These are phyloP conservation scores for Magnolia changhungtana DNA, from an alignment of 164 flowering plant species.

Conservation along the genomic window DNA sequence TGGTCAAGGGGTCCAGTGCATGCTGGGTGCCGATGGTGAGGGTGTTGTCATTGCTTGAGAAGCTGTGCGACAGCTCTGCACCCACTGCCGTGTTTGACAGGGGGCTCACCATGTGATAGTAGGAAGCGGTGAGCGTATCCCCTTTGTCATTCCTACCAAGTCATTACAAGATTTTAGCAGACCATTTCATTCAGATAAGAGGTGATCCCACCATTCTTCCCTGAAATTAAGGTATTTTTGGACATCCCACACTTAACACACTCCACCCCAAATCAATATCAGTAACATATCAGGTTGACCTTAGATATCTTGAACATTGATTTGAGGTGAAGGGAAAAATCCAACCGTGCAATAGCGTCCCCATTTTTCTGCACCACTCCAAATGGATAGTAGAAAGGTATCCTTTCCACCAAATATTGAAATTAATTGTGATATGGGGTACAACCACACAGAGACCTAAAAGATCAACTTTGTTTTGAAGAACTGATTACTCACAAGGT, in stretches of 20 bases:
- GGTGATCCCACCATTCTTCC: background rate
- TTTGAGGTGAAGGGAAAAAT: too few species aligned
- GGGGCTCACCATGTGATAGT: slow-evolving; percentile 62
- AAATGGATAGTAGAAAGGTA: too few species aligned
- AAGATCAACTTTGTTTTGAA: background rate
- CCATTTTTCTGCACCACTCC: too few species aligned
- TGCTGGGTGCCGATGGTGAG: slow-evolving; percentile 76
- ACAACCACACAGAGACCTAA: background rate
- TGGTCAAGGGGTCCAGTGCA: slow-evolving; percentile 61
- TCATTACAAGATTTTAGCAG: background rate
- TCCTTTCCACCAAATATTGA: too few species aligned
- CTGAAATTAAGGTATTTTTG: too few species aligned
- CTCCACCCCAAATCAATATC: too few species aligned
- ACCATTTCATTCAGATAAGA: background rate
- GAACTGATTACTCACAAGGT: slow-evolving; percentile 43
- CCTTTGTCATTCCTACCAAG: slow-evolving; percentile 61
- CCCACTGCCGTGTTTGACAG: slow-evolving; percentile 72
- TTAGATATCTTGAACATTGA: too few species aligned
- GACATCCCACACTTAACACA: too few species aligned
- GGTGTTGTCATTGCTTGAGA: slow-evolving; percentile 63
- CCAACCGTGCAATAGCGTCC: too few species aligned
- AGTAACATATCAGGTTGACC: too few species aligned
- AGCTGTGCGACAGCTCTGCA: slow-evolving; percentile 63
- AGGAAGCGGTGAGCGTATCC: slow-evolving; percentile 61
- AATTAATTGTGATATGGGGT: too few species aligned